Evolutionary conservation across 352 stramenopile genomes (phyloP).

Genomic region (Globisporangium splendens): DNA sequence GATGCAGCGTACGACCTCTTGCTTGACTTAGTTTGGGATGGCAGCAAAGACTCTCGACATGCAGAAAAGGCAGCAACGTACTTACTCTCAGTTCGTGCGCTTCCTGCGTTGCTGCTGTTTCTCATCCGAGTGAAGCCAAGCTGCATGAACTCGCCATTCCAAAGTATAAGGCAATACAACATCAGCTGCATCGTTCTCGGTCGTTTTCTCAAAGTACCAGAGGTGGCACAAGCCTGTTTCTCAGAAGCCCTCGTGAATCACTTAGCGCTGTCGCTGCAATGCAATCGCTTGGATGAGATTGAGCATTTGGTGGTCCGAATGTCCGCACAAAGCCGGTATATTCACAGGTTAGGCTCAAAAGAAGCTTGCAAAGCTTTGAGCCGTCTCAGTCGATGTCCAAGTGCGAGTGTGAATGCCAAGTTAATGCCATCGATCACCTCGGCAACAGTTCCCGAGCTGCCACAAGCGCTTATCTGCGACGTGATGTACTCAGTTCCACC

Average conservation of each 20-base stretch:
- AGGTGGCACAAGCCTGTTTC: constrained; percentile 40
- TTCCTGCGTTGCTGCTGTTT: constrained; percentile 47
- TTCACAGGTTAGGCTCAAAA: constrained; percentile 48
- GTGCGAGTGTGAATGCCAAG: constrained; percentile 24
- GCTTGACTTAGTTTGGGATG: constrained; percentile 36
- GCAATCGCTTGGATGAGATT: constrained; percentile 61
- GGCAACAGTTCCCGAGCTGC: constrained; percentile 36
- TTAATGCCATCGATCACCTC: constrained; percentile 50
- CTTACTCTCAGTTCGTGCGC: constrained; percentile 33
- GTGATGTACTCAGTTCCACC: constrained; percentile 28
- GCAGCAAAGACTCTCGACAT: constrained; percentile 9
- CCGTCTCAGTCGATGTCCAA: constrained; percentile 45
- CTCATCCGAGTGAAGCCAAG: constrained; percentile 50
- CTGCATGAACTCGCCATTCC: constrained; percentile 45
- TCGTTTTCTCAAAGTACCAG: constrained; percentile 37
- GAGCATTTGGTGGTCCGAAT: constrained; percentile 33
- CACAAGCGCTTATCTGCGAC: constrained; percentile 63
- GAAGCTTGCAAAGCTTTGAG: constrained; percentile 62
- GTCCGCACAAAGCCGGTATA: constrained; percentile 25
- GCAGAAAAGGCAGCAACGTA: constrained; percentile 32
- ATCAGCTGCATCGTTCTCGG: constrained; percentile 71
- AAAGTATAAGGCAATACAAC: constrained; percentile 51
- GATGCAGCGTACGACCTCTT: constrained; percentile 47
- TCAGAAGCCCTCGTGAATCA: constrained; percentile 60
- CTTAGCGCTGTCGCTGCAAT: constrained; percentile 68